A percentile compares a stretch with the other conserved stretches of the same genome.
Conservation (phyloP, 441 rosid species). For the Bocquillonia castaneifolia region DNA sequence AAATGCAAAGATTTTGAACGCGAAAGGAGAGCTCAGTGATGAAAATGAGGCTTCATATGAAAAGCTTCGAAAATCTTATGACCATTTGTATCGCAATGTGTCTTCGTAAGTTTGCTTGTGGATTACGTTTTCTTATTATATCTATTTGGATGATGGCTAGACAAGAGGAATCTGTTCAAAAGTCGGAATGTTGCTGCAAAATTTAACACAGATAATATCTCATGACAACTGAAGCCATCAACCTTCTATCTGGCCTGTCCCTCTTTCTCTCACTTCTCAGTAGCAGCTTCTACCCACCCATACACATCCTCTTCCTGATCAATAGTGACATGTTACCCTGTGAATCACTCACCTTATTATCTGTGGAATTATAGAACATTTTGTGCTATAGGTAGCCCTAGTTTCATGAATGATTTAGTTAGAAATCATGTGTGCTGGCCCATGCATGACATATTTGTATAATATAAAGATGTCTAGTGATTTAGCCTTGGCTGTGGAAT, state of each 20-base stretch:
- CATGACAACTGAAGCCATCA: not conserved
- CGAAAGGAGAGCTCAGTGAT: constrained; percentile 97
- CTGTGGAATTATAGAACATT: not conserved
- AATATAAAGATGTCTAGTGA: not conserved
- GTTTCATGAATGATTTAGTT: not conserved
- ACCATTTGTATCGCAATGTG: constrained; percentile 83
- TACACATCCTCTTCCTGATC: not conserved
- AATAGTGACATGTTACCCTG: not conserved
- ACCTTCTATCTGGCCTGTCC: not conserved
- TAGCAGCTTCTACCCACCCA: not conserved
- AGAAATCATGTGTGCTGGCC: not conserved
- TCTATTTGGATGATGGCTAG: constrained; percentile 15
- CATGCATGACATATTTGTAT: not conserved
- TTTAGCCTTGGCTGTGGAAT: not conserved
- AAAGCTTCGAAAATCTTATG: constrained; percentile 93
- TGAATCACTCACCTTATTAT: not conserved
- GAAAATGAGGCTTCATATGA: constrained; percentile 88
- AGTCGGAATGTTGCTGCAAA: not conserved
- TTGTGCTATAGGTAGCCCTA: not conserved
- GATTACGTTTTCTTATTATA: constrained; percentile 21
- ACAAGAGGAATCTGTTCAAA: not conserved
- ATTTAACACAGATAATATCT: not conserved
- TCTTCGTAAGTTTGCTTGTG: constrained; percentile 73
- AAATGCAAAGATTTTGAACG: constrained; percentile 84
- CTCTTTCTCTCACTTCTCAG: not conserved